Base-by-base conservation (phyloP, 441 rosid species). In the Erodium trifolium region DNA sequence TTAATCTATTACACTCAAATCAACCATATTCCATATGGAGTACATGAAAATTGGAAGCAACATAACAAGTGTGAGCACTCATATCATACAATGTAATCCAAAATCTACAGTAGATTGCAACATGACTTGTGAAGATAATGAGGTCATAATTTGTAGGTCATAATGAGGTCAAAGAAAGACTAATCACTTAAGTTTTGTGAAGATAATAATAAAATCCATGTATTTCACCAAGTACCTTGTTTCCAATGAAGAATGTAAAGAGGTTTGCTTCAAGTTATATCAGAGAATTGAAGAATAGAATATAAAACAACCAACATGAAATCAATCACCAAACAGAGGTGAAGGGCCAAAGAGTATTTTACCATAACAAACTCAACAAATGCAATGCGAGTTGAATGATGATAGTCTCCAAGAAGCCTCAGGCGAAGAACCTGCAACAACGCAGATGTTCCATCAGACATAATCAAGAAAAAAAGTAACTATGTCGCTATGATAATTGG, bases 361-460 rank as follows among this genome's bases (percentile, higher is more conserved):
- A 93, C 98, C 94, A 80, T 60, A n/a, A 83, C 53, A 13, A 45
- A 13, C 9, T 45, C n/a, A 45, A 45, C 98, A 51, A 93, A 93
- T 80, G 97, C 97, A 71, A 91, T 88, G 16, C 93, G 95, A 70
- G 97, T 88, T 70, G 89, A 87, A 81, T 91, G 96, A 71, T 86
- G 88, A 74, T 87, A 85, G 73, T 93, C 98, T 70, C 98, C 98
- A 53, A 93, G 77, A 16, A 93, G 85, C 95, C 97, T 88, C 82
- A 93, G 78, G 73, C 95, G 93, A 10, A 81, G 88, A 81, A 95
- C 97, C 99, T 94, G 71, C 43, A 27, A 39, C 29, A 2, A 67
- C 69, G 41, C 65, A 71, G 76, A 74, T 51, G 35, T 19, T 51
- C 60, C 67, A 39, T 57, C 18, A 70, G 72, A 67, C 17, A 70